Percentiles rank a stretch among this genome's conserved stretches.
Conservation (phyloP, 23 red algal species). For the Gracilariopsis chorda region DNA sequence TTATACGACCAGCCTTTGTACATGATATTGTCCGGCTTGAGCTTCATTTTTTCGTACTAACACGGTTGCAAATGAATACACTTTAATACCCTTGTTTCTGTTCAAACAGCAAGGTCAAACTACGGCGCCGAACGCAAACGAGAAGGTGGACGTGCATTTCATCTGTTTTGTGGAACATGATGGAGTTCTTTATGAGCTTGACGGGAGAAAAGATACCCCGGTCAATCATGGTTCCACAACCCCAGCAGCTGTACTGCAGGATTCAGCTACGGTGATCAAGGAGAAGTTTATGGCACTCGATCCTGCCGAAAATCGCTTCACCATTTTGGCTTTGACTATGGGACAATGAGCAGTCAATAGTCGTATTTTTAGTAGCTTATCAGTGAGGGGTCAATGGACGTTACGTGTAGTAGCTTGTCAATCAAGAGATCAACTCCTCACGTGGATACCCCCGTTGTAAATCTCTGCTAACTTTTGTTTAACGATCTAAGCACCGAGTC, state of each 20-base stretch:
- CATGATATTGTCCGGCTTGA: too few species aligned
- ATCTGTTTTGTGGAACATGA: conserved; percentile 67
- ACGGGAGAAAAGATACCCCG: conserved; percentile 78
- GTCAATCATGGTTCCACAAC: conserved; percentile 53
- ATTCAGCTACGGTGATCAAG: conserved; percentile 58
- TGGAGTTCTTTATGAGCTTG: conserved; percentile 66
- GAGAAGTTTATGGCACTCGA: conserved; percentile 74
- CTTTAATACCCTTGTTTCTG: too few species aligned
- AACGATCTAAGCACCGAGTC: too few species aligned
- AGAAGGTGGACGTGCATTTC: conserved; percentile 90
- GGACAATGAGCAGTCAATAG: too few species aligned
- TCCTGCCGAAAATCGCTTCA: conserved; percentile 81
- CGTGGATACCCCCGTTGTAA: too few species aligned
- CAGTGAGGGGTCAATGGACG: too few species aligned
- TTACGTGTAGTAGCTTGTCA: too few species aligned
- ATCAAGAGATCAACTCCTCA: too few species aligned
- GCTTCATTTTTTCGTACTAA: not conserved
- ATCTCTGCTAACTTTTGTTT: too few species aligned
- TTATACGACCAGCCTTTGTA: too few species aligned
- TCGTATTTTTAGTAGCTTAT: too few species aligned
- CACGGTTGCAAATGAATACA: not conserved
- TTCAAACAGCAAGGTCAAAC: conserved; percentile 76
- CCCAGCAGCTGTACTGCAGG: conserved; percentile 45
- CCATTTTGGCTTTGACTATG: conserved; percentile 65
- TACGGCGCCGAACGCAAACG: conserved; percentile 47